Base-by-base conservation (phyloP, 2,329 filamentous ascomycete species). In the Microsporum canis region DNA sequence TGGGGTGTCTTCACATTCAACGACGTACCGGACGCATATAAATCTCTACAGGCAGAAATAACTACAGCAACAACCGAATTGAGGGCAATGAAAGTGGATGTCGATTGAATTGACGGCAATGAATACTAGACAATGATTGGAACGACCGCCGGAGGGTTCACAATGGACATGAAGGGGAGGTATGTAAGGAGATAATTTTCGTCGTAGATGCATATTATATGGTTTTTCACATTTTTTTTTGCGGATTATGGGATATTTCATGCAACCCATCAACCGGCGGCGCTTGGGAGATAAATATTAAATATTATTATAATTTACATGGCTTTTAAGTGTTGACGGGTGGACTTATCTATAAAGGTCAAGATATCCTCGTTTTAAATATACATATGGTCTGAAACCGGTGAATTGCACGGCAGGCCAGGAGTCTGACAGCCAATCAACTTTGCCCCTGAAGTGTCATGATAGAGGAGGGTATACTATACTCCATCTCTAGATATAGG, bases 1-100 rank as follows among this genome's bases (percentile, higher is more conserved):
- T 88, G 85, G 79, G 94, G 94, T 66, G 89, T 99, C 68, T 81
- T 96, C 72, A 96, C 90, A 61, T 99, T 99, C 82, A 94, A 96
- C 80, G 91, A 97, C 76, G 90, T 95, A 57, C 91, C 92, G 60
- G 83, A 89, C 64, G 94, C 94, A 59, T 88, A 97, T 76, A 84
- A 86, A 72, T 91, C 96, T 77, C 79, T 99, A 68, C 90, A 94
- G 82, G 80, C 78, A 68, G 88, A 97, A 88, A 95, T 79, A 86
- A 72, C 72, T 72, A 72, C 67, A 61, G 74, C 76, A 62, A 76
- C 75, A 67, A 68, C 72, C 58, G 73, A 77, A 60, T 66, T 78
- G 68, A 73, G 76, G 63, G 66, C 68, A 63, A 70, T 67, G 60
- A 76, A 75, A 59, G 71, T 78, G 51, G 75, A 76, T 59, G 75